phyloP scores from a whole-genome alignment of 192 early-diverging fungal genomes.

The Oehlia diaphana region DNA sequence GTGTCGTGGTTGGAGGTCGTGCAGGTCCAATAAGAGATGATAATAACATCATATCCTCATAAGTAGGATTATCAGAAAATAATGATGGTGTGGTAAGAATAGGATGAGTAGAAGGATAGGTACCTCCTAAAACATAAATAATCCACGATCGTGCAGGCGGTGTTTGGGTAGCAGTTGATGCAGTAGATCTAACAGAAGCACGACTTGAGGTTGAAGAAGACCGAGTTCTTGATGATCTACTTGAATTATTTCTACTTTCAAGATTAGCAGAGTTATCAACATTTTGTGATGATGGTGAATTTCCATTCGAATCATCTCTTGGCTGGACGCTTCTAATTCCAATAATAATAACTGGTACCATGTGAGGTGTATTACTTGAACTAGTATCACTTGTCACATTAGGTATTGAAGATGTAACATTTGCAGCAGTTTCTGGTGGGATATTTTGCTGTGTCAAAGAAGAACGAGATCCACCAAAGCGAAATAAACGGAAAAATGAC shows the following conservation, averaged over 20 bases:
- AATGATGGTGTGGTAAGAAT: constrained; percentile 16
- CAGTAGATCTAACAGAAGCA: background rate
- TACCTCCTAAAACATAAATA: constrained; percentile 20
- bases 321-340: constrained; percentile 14
- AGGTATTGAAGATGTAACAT: background rate
- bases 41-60: constrained; percentile 43
- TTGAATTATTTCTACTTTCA: background rate
- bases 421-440: background rate
- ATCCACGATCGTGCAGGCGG: constrained; percentile 20
- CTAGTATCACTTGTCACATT: background rate
- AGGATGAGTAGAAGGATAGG: constrained; percentile 20
- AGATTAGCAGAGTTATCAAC: background rate
- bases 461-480: constrained; percentile 16
- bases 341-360: constrained; percentile 25
- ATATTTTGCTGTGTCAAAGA: background rate
- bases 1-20: constrained; percentile 44
- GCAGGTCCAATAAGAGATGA: constrained; percentile 45
- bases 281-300: background rate
- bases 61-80: constrained; percentile 29
- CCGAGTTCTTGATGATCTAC: background rate
- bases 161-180: constrained; percentile 13
- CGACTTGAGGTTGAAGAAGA: constrained; percentile 12
- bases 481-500: constrained; percentile 22
- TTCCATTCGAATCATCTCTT: background rate
- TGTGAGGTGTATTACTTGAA: constrained; percentile 11